These are phyloP conservation scores for Penicillium olsonii DNA, from an alignment of 2,329 filamentous ascomycete species.

Conservation along the genomic window DNA sequence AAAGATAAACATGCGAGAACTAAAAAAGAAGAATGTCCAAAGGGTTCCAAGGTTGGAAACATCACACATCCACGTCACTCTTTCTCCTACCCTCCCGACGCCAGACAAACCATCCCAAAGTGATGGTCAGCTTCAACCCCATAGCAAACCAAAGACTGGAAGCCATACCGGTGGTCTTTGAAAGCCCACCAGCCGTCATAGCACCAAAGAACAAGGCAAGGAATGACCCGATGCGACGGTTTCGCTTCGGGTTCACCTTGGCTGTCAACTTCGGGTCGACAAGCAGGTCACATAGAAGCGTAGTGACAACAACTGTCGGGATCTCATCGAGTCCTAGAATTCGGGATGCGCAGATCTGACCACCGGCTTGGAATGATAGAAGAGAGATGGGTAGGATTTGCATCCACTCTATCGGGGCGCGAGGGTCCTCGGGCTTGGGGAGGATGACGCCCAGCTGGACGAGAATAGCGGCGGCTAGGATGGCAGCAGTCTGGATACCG, in stretches of 20 bases:
- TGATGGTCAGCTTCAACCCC: slow-evolving; percentile 38
- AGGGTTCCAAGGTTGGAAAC: neutral
- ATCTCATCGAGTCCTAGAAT: slow-evolving; percentile 42
- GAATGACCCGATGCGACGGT: slow-evolving; percentile 39
- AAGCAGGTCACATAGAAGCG: slow-evolving; percentile 42
- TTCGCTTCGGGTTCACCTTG: slow-evolving; percentile 31
- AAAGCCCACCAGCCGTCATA: slow-evolving; percentile 43
- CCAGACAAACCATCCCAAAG: slow-evolving; percentile 42
- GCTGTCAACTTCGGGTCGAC: slow-evolving; percentile 35
- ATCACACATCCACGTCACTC: slow-evolving; percentile 3
- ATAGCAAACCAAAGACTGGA: slow-evolving; percentile 45
- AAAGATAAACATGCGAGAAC: too few relatives aligned
- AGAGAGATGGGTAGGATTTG: slow-evolving; percentile 42
- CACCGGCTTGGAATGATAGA: slow-evolving; percentile 44
- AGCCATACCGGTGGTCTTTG: slow-evolving; percentile 37
- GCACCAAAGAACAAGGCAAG: slow-evolving; percentile 43
- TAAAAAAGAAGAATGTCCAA: neutral
- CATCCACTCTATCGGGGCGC: slow-evolving; percentile 37
- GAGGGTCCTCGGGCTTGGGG: slow-evolving; percentile 30
- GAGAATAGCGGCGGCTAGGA: slow-evolving; percentile 38
- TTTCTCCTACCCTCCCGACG: slow-evolving; percentile 11
- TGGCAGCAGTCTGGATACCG: slow-evolving; percentile 36
- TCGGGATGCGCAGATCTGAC: slow-evolving; percentile 42
- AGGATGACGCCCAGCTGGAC: slow-evolving; percentile 37
- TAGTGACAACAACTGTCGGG: slow-evolving; percentile 46